phyloP scores from a whole-genome alignment of 305 asterid species.

The Fraxinus sp. region DNA sequence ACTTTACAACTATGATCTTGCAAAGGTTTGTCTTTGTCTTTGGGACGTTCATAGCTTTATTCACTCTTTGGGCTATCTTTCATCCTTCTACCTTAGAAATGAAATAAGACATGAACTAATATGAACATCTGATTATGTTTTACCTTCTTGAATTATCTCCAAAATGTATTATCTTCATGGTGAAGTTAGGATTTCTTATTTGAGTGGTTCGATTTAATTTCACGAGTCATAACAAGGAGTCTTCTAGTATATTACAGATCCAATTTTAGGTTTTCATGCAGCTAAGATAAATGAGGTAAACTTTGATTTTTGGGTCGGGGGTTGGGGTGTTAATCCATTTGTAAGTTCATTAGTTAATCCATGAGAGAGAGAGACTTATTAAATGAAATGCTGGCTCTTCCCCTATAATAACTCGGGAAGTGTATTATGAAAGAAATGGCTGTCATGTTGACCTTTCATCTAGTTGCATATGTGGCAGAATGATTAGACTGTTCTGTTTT shows the following conservation, averaged over 20 bases:
- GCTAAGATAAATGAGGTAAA: neutral
- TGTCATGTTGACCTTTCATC: neutral
- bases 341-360: neutral
- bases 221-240: neutral
- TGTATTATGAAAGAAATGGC: neutral
- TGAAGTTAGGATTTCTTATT: neutral
- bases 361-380: neutral
- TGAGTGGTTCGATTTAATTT: neutral
- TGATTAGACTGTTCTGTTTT: slow-evolving; percentile 1
- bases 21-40: neutral
- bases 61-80: neutral
- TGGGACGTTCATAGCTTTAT: neutral
- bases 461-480: neutral
- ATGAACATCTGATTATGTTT: neutral
- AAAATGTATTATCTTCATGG: neutral
- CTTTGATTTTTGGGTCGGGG: neutral
- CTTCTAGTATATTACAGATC: neutral
- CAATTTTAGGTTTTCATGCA: neutral
- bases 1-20: neutral
- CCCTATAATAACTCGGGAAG: neutral
- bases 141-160: neutral
- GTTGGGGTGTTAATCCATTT: neutral
- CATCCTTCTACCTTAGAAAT: neutral
- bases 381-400: neutral
- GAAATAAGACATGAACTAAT: neutral